Evolutionary conservation across 768 basidiomycete species (phyloP), one percentile per base, ranked within the genome.

Genomic region (Mrakia frigida): DNA sequence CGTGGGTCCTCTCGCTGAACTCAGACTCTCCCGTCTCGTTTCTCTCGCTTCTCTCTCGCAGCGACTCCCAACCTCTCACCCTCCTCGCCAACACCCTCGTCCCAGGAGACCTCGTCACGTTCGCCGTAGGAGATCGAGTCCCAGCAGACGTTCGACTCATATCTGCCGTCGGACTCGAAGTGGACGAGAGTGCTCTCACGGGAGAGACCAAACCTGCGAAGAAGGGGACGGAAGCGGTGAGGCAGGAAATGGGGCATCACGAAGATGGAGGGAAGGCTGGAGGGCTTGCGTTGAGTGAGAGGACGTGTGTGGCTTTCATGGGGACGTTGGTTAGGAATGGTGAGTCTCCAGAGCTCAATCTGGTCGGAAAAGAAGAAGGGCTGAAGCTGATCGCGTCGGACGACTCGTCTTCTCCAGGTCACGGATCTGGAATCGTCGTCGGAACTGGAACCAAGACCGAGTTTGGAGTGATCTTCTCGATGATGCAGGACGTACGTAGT

Each of bases 71-170:
- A 79, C 88, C 88, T 18, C 83, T 89, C 53, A 93, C 93, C 79
- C 84, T 93, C n/a, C 89, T 98, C 43, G 96, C 94, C 0, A 98
- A 98, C 83, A 92, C 96, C 81, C 89, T 98, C n/a, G 92, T 98
- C 6, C 95, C 95, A 0, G 95, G 95, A 41, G 95, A 98, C 82
- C 87, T 98, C 70, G 90, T 98, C 76, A 90, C 90, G 0, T 92
- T 98, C 84, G 85, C 87, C 35, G 94, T 94, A 0, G 95, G 95
- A 28, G 95, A 98, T 82, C 92, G 95, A 53, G 88, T 98, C 31
- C 95, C 95, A 2, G 94, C 96, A 56, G 95, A 98, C 81, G 87
- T 98, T 74, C 90, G 96, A 33, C 86, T 98, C 33, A 86, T 91
- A 74, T 85, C 88, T n/a, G 87, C 92, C 0, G 87, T 92, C 41